Evolutionary conservation across 1,284 basidiomycete species (phyloP).

Genomic region (Pisolithus thermaeus): DNA sequence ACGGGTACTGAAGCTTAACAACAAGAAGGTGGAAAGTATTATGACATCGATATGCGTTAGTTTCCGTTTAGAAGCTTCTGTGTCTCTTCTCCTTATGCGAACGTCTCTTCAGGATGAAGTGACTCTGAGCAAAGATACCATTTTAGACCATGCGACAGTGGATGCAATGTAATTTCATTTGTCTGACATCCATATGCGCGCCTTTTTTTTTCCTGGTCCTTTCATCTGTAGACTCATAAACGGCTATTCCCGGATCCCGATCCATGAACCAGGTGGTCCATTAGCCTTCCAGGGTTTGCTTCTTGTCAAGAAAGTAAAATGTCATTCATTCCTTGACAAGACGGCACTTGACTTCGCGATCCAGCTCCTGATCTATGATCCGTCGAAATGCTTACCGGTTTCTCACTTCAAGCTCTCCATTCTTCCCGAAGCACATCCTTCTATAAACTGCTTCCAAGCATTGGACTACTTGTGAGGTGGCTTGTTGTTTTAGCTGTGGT

Average conservation of each 20-base stretch:
- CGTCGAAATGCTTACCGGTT: conserved; percentile 72
- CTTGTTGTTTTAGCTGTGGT: background rate
- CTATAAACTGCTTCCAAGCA: conserved; percentile 83
- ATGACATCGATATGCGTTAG: conserved; percentile 79
- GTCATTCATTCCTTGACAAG: background rate
- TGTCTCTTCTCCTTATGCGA: background rate
- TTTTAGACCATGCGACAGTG: too few species aligned
- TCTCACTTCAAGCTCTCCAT: conserved; percentile 72
- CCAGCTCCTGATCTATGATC: conserved; percentile 88
- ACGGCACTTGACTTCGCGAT: background rate
- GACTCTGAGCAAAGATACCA: too few species aligned
- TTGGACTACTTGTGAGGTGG: conserved; percentile 73
- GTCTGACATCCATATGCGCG: background rate
- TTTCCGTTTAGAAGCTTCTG: background rate
- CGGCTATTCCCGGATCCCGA: too few species aligned
- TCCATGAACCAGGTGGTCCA: conserved; percentile 43
- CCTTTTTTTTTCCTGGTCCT: too few species aligned
- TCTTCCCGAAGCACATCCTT: conserved; percentile 86
- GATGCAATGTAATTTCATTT: conserved; percentile 33
- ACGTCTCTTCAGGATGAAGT: conserved; percentile 55
- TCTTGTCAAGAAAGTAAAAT: conserved; percentile 71
- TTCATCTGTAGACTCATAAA: too few species aligned
- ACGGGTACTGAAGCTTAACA: conserved; percentile 85
- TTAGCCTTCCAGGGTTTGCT: conserved; percentile 84
- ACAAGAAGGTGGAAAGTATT: conserved; percentile 74